Percentiles rank a stretch among this genome's conserved stretches.
phyloP scores from a whole-genome alignment of 768 basidiomycete genomes.

The Cytidiella melzeri region DNA sequence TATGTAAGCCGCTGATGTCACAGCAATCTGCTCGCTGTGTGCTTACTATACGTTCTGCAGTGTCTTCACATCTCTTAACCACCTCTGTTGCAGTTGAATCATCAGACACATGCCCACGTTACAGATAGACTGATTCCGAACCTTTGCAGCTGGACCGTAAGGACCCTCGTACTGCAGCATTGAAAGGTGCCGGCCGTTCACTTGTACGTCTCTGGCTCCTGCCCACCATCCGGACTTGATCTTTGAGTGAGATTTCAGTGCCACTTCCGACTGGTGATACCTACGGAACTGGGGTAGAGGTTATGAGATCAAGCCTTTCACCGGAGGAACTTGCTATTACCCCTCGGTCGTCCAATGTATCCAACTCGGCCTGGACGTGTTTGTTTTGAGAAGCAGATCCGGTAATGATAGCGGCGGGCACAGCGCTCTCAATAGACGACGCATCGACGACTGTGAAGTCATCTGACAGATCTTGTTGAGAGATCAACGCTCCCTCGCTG shows the following conservation, averaged over 20 bases:
- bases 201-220: conserved; percentile 35
- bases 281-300: conserved; percentile 33
- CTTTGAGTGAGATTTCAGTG: conserved; percentile 29
- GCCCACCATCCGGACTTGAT: conserved; percentile 44
- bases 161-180: conserved; percentile 41
- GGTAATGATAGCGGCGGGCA: neutral
- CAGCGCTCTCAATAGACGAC: neutral
- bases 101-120: neutral
- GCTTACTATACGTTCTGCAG: conserved; percentile 45
- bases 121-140: conserved; percentile 8
- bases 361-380: conserved; percentile 16
- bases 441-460: neutral
- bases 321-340: conserved; percentile 20
- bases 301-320: neutral
- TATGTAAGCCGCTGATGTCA: neutral
- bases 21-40: neutral
- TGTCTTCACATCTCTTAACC: conserved; percentile 44
- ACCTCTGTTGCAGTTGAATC: conserved; percentile 33
- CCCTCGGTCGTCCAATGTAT: conserved; percentile 23
- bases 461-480: neutral
- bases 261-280: conserved; percentile 45
- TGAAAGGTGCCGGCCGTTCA: conserved; percentile 33
- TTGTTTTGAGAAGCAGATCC: conserved; percentile 17
- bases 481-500: neutral
- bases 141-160: conserved; percentile 28